Evolutionary conservation across 805 yeast species (phyloP).

Genomic region (Ascoidea rubescens): DNA sequence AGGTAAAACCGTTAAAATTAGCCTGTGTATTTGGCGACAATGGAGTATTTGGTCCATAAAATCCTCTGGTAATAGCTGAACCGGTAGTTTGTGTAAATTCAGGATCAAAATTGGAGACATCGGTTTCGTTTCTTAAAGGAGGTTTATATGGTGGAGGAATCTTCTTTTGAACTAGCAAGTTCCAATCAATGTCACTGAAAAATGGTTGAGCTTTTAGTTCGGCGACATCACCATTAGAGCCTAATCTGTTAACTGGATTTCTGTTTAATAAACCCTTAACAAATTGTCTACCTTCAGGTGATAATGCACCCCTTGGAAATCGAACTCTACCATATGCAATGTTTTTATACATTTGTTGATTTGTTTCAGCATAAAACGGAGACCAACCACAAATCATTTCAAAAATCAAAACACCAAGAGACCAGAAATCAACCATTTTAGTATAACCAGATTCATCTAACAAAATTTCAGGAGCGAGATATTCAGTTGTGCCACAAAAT

Average conservation of each 20-base stretch:
- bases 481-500: slow-evolving; percentile 97
- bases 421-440: slow-evolving; percentile 99
- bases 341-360: slow-evolving; percentile 95
- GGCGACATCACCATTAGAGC: slow-evolving; percentile 82
- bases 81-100: slow-evolving; percentile 92
- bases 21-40: slow-evolving; percentile 92
- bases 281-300: slow-evolving; percentile 87
- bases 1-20: slow-evolving; percentile 92
- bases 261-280: slow-evolving; percentile 91
- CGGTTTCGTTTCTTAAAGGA: slow-evolving; percentile 78
- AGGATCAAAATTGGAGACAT: slow-evolving; percentile 94
- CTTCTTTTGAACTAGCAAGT: slow-evolving; percentile 56
- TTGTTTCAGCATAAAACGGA: slow-evolving; percentile 91
- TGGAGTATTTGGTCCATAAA: slow-evolving; percentile 38
- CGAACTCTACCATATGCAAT: slow-evolving; percentile 97
- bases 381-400: slow-evolving; percentile 99
- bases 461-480: slow-evolving; percentile 91
- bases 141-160: slow-evolving; percentile 97
- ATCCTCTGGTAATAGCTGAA: slow-evolving; percentile 39
- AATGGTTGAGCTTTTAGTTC: slow-evolving; percentile 89
- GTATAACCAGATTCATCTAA: slow-evolving; percentile 95
- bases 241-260: slow-evolving; percentile 90
- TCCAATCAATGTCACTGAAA: slow-evolving; percentile 88
- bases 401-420: slow-evolving; percentile 88
- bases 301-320: slow-evolving; percentile 89